Evolutionary conservation across 768 basidiomycete species (phyloP), one percentile per base, ranked within the genome.

Genomic region (Serendipita indica): DNA sequence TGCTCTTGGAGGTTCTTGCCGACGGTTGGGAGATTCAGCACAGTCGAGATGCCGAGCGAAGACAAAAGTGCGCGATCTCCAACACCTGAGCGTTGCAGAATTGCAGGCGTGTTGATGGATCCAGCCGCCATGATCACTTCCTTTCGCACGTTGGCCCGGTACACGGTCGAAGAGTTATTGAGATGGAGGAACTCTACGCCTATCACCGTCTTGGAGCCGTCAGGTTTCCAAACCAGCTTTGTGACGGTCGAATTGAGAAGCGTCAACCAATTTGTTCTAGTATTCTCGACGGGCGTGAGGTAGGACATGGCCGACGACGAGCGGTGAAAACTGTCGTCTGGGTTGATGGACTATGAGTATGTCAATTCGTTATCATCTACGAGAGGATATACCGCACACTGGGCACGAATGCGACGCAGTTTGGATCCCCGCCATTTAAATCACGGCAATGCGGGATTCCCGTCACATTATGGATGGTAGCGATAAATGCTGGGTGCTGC

Each of bases 1-100:
- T 79, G 77, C 62, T 80, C 79, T 65, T 80, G 79, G 27, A 81
- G 71, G 64, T 81, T 80, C 66, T 72, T 73, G 59, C n/a, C n/a
- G n/a, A n/a, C n/a, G n/a, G n/a, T n/a, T n/a, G n/a, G n/a, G n/a
- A n/a, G n/a, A n/a, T 78, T 67, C 39, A 79, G 68, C 14, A 69
- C 66, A 3, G 74, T 72, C 12, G 62, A 64, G 64, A 82, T 78
- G 0, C 74, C 77, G 20, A 81, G 69, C 1, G 73, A 68, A 0
- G 63, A 63, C 1, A 81, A 74, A 18, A 77, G 39, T 6, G 66
- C 65, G 0, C 75, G 67, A 64, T 80, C 77, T 2, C 79, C 80
- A 58, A 81, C 76, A 0, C 80, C 80, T 7, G 79, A 81, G 1
- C 78, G 72, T 64, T 80, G 77, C 12, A 79, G 71, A 10, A 79